phyloP scores from a whole-genome alignment of 2,329 filamentous ascomycete species.

The Alternaria metachromatica region DNA sequence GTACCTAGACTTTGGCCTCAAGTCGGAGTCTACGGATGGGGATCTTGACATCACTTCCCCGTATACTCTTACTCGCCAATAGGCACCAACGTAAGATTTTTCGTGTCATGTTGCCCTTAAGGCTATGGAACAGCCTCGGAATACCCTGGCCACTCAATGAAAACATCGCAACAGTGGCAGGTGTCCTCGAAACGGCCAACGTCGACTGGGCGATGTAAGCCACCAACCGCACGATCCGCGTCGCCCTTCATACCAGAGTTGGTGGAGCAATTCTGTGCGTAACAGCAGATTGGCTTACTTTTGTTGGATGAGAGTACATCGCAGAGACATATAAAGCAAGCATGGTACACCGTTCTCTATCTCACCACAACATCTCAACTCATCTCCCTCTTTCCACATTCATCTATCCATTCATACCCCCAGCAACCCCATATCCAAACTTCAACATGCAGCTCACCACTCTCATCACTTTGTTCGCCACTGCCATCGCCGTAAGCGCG shows the following conservation, averaged over 20 bases:
- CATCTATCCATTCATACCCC: not conserved
- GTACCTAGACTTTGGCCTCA: not conserved
- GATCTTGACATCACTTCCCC: not conserved
- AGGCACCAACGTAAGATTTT: not conserved
- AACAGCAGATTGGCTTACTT: not conserved
- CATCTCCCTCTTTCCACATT: not conserved
- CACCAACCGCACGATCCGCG: not conserved
- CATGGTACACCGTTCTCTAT: not conserved
- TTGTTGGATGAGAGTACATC: not conserved
- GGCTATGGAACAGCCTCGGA: not conserved
- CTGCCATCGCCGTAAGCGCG: constrained; percentile 3
- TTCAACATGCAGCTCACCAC: constrained; percentile 7
- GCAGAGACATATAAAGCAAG: not conserved
- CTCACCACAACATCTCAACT: not conserved
- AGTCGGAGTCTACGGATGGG: not conserved
- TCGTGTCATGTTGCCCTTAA: not conserved
- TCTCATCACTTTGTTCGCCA: constrained; percentile 7
- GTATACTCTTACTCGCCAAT: not conserved
- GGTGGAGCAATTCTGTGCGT: not conserved
- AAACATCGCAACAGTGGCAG: not conserved
- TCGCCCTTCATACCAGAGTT: not conserved
- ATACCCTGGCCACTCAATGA: not conserved
- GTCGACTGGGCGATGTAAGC: not conserved
- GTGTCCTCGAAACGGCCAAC: not conserved
- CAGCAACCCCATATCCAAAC: not conserved